These are phyloP conservation scores for Penicillium crystallinum DNA, from an alignment of 495 filamentous ascomycete genomes.

Conservation along the genomic window DNA sequence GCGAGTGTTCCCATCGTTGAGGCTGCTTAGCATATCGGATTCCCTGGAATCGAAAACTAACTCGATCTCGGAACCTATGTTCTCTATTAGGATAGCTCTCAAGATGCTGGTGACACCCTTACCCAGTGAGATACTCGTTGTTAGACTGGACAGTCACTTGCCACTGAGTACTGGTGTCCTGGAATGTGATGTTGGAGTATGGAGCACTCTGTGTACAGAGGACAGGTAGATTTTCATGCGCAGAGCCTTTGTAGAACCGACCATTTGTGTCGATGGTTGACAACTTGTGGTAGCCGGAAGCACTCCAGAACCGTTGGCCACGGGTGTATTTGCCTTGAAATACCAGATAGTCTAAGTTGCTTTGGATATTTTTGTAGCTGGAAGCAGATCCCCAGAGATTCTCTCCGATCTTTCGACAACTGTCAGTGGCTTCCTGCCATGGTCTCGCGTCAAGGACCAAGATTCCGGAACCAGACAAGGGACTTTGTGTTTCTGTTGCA, in stretches of 20 bases:
- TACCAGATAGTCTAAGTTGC: constrained; percentile 12
- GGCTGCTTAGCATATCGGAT: constrained; percentile 19
- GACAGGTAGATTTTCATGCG: constrained; percentile 9
- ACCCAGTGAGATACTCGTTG: constrained; percentile 19
- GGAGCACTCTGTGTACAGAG: constrained; percentile 20
- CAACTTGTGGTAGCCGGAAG: constrained; percentile 2
- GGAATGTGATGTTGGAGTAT: constrained; percentile 7
- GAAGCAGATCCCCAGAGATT: constrained; percentile 8
- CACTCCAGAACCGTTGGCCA: constrained; percentile 15
- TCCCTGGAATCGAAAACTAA: constrained; percentile 21
- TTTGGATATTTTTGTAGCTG: neutral
- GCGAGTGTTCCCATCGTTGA: constrained; percentile 18
- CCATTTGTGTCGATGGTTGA: constrained; percentile 12
- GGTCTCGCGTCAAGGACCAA: constrained; percentile 17
- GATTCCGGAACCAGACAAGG: constrained; percentile 13
- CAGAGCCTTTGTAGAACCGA: constrained; percentile 3
- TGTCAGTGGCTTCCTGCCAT: constrained; percentile 10
- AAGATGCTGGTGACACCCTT: neutral
- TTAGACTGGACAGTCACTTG: constrained; percentile 17
- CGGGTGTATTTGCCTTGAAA: constrained; percentile 6
- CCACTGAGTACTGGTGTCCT: constrained; percentile 15
- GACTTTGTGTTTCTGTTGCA: constrained; percentile 12
- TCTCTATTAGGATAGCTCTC: neutral
- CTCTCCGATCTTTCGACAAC: constrained; percentile 16
- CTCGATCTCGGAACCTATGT: constrained; percentile 21